These are phyloP conservation scores for Hypomontagnella monticulosa DNA, from an alignment of 495 filamentous ascomycete species.

Conservation along the genomic window DNA sequence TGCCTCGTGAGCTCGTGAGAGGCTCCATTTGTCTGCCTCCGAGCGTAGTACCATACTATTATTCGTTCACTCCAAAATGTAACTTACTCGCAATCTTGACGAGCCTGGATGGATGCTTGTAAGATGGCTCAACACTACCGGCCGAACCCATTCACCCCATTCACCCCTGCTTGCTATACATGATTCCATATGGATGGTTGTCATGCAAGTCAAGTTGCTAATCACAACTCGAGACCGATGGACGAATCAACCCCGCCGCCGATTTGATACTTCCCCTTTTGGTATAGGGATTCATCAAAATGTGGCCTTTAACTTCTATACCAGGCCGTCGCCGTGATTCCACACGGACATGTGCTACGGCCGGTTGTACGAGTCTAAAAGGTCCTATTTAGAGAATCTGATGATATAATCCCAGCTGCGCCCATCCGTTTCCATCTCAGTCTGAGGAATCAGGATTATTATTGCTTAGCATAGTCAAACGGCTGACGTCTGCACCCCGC, in stretches of 20 bases:
- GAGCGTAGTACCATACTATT: constrained; percentile 20
- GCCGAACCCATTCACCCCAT: constrained; percentile 7
- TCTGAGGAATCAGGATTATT: constrained; percentile 19
- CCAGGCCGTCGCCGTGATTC: neutral
- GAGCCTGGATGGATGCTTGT: constrained; percentile 12
- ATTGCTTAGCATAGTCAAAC: constrained; percentile 12
- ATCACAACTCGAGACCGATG: constrained; percentile 14
- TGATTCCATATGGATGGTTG: constrained; percentile 6
- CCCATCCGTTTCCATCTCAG: constrained; percentile 6
- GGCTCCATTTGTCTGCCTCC: constrained; percentile 16
- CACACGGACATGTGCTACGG: constrained; percentile 28
- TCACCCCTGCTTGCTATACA: too few relatives aligned
- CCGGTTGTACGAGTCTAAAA: constrained; percentile 20
- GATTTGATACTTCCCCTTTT: constrained; percentile 30
- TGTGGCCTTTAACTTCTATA: neutral
- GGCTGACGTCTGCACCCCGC: constrained; percentile 29
- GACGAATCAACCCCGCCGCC: constrained; percentile 16
- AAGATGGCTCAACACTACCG: constrained; percentile 10
- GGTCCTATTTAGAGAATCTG: neutral
- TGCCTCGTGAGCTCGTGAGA: constrained; percentile 13
- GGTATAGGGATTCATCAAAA: constrained; percentile 29
- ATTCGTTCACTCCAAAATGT: constrained; percentile 28
- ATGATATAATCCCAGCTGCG: constrained; percentile 27
- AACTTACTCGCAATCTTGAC: constrained; percentile 18
- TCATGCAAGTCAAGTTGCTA: constrained; percentile 21